A percentile compares a stretch with the other conserved stretches of the same genome.
These are phyloP conservation scores for Kandelia obovata DNA, from an alignment of 345 rosid species.

Conservation along the genomic window DNA sequence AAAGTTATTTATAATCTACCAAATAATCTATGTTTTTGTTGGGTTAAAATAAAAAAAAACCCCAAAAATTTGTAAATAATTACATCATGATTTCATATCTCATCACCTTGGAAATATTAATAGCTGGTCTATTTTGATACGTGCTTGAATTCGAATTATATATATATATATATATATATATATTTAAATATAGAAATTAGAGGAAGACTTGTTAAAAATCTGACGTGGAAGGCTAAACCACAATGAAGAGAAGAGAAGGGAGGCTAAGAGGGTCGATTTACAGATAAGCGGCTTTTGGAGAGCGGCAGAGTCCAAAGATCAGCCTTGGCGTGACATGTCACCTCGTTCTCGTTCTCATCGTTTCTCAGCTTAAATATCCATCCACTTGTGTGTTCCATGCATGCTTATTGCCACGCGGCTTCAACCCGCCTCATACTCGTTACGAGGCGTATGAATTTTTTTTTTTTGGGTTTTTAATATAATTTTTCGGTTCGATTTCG, in stretches of 20 bases:
- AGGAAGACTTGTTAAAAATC: background rate
- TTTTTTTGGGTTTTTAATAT: too few relatives aligned
- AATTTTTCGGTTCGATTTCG: too few relatives aligned
- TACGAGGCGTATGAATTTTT: too few relatives aligned
- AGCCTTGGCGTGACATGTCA: constrained; percentile 13
- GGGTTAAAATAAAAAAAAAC: background rate
- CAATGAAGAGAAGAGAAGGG: background rate
- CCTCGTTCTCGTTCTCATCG: constrained; percentile 11
- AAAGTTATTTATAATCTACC: too few relatives aligned
- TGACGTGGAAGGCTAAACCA: constrained; percentile 26
- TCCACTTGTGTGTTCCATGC: background rate
- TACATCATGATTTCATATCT: too few relatives aligned
- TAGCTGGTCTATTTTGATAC: too few relatives aligned
- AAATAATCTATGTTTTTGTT: too few relatives aligned
- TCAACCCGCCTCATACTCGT: background rate
- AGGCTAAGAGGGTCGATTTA: background rate
- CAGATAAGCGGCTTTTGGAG: constrained; percentile 14
- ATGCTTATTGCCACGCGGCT: background rate
- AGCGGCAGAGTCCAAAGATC: background rate
- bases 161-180: too few relatives aligned
- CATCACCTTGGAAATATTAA: too few relatives aligned
- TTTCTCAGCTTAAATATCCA: background rate
- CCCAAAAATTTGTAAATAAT: too few relatives aligned
- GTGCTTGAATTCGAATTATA: too few relatives aligned
- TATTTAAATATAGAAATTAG: too few relatives aligned